These are phyloP conservation scores for Chaetoceros muelleri DNA, from an alignment of 108 stramenopile genomes.

Conservation along the genomic window DNA sequence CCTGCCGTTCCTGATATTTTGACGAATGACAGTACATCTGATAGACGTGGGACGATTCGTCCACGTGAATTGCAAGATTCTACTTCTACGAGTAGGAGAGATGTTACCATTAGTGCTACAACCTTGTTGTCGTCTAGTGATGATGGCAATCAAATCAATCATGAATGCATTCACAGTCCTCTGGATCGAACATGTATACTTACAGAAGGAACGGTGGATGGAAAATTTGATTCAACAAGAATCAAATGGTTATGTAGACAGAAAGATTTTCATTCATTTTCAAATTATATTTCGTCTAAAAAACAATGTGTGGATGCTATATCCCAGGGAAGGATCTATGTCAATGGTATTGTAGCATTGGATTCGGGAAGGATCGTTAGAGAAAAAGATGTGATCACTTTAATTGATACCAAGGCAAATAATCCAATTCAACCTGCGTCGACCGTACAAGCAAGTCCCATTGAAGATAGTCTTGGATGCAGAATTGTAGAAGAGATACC, in stretches of 20 bases:
- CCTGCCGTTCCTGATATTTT: slow-evolving; percentile 31
- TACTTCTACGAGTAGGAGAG: too few species aligned
- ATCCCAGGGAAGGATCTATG: slow-evolving; percentile 19
- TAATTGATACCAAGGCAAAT: too few species aligned
- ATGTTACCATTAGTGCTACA: too few species aligned
- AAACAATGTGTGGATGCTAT: slow-evolving; percentile 29
- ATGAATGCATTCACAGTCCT: too few species aligned
- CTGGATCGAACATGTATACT: too few species aligned
- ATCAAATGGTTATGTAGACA: slow-evolving; percentile 31
- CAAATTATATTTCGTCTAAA: slow-evolving; percentile 22
- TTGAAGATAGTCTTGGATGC: not conserved
- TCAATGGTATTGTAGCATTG: slow-evolving; percentile 29
- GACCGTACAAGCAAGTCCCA: slow-evolving; percentile 2
- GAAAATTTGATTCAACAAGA: slow-evolving; percentile 34
- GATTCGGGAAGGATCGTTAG: slow-evolving; percentile 42
- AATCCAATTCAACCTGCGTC: too few species aligned
- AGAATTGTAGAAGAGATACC: slow-evolving; percentile 6
- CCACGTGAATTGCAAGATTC: too few species aligned
- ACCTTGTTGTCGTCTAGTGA: too few species aligned
- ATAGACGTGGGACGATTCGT: not conserved
- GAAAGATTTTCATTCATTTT: slow-evolving; percentile 23
- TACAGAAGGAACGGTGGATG: too few species aligned
- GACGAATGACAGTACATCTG: too few species aligned
- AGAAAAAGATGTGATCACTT: slow-evolving; percentile 15
- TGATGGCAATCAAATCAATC: too few species aligned